Evolutionary conservation across 495 filamentous ascomycete species (phyloP), one percentile per base, ranked within the genome.

Genomic region (Penicillium ucsense): DNA sequence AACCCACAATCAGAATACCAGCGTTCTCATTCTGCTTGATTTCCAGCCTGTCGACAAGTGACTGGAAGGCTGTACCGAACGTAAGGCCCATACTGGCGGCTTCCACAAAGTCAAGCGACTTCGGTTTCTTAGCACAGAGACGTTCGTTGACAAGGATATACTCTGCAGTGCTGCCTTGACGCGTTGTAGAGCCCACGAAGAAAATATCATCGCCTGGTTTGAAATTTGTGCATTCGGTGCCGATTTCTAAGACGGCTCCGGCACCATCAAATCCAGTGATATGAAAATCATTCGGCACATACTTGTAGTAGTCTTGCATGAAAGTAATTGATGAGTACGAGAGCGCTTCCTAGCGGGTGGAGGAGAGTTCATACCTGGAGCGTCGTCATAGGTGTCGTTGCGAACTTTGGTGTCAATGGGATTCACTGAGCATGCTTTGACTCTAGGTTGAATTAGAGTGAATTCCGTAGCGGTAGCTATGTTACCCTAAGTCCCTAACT

Each of bases 371-470:
- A 11, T 45, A 53, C 50, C 50, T 11, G 60, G 62, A 42, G 57
- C 60, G 49, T 65, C 62, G 45, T 67, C 64, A 45, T 67, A 65
- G 5, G 50, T 53, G 20, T 56, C 55, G 30, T 49, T 49, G 11
- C 64, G 55, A 35, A 67, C 58, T 47, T 67, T 67, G 4, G 48
- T 58, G 43, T 67, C 62, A 47, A 67, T 49, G 28, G 64, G 62
- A 45, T 64, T 65, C 11, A 65, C 57, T 6, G 62, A 61, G n/a
- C 34, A 45, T 35, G 43, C 43, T 27, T 37, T 49, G 45, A 59
- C 11, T 50, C 57, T 51, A 30, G 12, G 33, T 45, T 11, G 7
- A n/a, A 28, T 45, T 45, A 45, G 11, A 8, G 5, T 27, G 27
- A 33, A 11, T 27, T 0, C 8, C 33, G 7, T 33, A 36, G 11